These are phyloP conservation scores for Prunus dulcis DNA, from an alignment of 306 rosid species.

Conservation along the genomic window DNA sequence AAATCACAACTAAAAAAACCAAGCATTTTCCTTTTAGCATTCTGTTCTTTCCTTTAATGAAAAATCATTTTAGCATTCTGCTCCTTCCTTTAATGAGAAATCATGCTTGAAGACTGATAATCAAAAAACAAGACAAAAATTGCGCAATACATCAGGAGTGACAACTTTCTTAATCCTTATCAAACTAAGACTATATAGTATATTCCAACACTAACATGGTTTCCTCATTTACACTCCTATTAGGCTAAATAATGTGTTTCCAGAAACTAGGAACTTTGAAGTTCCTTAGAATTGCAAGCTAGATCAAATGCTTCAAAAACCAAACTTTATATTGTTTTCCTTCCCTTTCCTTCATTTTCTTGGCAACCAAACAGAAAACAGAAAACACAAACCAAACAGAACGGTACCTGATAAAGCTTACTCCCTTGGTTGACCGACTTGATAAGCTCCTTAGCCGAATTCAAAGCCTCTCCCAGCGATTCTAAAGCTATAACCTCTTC, in stretches of 20 bases:
- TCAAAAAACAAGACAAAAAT: neutral
- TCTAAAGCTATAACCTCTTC: slow-evolving; percentile 56
- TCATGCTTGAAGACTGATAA: no score
- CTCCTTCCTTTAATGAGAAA: neutral
- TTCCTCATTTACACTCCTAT: neutral
- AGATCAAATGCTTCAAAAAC: neutral
- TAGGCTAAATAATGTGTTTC: neutral
- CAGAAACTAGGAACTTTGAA: neutral
- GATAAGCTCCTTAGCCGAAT: slow-evolving; percentile 59
- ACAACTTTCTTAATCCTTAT: neutral
- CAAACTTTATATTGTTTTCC: neutral
- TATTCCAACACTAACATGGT: neutral
- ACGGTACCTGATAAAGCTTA: slow-evolving; percentile 77
- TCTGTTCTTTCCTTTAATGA: neutral
- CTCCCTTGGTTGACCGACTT: slow-evolving; percentile 65
- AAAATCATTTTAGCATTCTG: neutral
- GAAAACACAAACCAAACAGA: neutral
- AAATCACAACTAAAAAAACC: no score
- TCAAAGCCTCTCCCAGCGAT: slow-evolving; percentile 60
- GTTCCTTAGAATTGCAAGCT: neutral
- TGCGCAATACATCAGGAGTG: neutral
- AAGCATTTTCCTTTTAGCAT: neutral
- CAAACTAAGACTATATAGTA: neutral
- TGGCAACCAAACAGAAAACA: slow-evolving; percentile 10
- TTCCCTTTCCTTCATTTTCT: neutral